A percentile compares a stretch with the other conserved stretches of the same genome.
phyloP scores from a whole-genome alignment of 257 asterid genomes.

The Scutellaria barbata region DNA sequence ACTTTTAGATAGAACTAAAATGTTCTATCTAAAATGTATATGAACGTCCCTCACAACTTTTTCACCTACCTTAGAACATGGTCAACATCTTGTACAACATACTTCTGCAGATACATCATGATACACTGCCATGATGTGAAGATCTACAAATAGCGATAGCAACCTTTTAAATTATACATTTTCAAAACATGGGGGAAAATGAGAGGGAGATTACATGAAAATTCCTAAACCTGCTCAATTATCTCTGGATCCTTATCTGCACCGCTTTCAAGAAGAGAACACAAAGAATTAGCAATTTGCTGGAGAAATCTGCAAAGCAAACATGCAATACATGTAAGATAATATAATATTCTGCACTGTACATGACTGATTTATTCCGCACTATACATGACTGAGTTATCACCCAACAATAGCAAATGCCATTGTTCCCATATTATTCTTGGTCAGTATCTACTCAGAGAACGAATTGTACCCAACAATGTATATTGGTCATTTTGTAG shows the following conservation, averaged over 20 bases:
- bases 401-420: neutral
- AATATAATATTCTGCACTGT: neutral
- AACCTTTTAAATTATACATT: constrained; percentile 20
- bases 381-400: neutral
- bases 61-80: constrained; percentile 63
- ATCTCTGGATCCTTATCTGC: constrained; percentile 92
- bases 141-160: constrained; percentile 58
- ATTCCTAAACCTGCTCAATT: constrained; percentile 72
- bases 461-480: neutral
- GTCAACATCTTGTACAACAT: constrained; percentile 62
- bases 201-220: constrained; percentile 21
- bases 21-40: too few species aligned
- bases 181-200: constrained; percentile 26
- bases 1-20: neutral
- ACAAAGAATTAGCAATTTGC: constrained; percentile 60
- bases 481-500: neutral
- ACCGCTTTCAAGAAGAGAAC: constrained; percentile 72
- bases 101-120: constrained; percentile 83
- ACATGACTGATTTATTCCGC: neutral
- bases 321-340: constrained; percentile 13
- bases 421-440: neutral
- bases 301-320: constrained; percentile 69
- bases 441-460: neutral
- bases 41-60: constrained; percentile 16
- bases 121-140: constrained; percentile 84